Evolutionary conservation across 139 green algal genomes (phyloP), one percentile per base, ranked within the genome.

Genomic region (Chlorella sp.): DNA sequence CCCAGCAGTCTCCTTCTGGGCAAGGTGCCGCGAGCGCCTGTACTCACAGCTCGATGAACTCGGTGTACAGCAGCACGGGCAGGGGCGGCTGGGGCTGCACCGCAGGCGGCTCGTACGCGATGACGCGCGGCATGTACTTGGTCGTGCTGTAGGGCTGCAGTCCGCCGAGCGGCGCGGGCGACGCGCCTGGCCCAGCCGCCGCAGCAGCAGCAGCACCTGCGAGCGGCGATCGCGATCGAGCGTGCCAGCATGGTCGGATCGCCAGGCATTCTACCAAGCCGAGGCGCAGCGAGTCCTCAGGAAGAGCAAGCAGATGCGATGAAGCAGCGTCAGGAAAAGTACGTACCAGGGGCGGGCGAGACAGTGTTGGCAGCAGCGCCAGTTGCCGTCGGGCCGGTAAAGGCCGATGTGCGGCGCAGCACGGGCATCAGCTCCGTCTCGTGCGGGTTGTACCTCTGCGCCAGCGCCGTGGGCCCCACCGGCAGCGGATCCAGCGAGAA

Each of bases 31-130:
- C n/a, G n/a, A n/a, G n/a, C n/a, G n/a, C n/a, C n/a, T n/a, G n/a
- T n/a, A n/a, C n/a, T n/a, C n/a, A 70, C 31, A 78, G 51, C 72
- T 85, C 79, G 24, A 79, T 23, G 33, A 85, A 49, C 61, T 85
- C 79, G 30, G 70, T 70, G 72, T 81, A 85, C 50, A 76, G 5
- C 62, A 85, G 79, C 14, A 85, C 62, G 20, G 74, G 74, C 67
- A 78, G 72, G 26, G 67, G 32, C 6, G 75, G 35, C 2, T 49
- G 51, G 3, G 42, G 51, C 2, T 68, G 68, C 22, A 60, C 23
- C 2, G 66, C 30, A 20, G 68, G 79, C 10, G 79, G 79, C 68
- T 81, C 71, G 62, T 85, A 85, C 0, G 35, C 79, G 49, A 70
- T 29, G 27, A 85, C 66, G 31, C 74, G 70, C 0, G 78, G 78